Evolutionary conservation across 2,329 filamentous ascomycete species (phyloP), one percentile per base, ranked within the genome.

Genomic region (Cladosporium cucumerinum): DNA sequence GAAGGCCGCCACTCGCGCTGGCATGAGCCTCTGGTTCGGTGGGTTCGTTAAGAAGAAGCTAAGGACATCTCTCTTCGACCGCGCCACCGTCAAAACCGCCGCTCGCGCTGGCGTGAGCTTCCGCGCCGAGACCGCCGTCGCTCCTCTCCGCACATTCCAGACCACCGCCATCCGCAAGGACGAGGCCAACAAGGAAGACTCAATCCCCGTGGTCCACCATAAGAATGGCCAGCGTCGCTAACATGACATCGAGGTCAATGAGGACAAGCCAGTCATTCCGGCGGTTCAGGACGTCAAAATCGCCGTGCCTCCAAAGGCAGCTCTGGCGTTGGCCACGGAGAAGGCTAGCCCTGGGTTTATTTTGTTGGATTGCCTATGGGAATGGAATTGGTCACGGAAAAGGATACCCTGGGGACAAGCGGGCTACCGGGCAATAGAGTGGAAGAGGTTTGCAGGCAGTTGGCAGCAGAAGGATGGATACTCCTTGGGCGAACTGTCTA

Each of bases 401-500:
- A 78, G 32, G 36, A 7, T 21, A 23, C n/a, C 8, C n/a, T 82
- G 81, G 1, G 74, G 1, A 57, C 61, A 90, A 89, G 71, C 81
- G 88, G 88, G 2, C 83, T 89, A 77, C 75, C 79, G 0, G 65
- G 79, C 0, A 77, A 85, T 68, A 87, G 39, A 21, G n/a, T 23
- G 18, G 10, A 46, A n/a, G 39, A 72, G 26, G 76, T 90, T 23
- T 85, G 83, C 66, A 74, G 77, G 1, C 82, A 76, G 0, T 75
- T 90, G 32, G 77, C 76, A 46, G 78, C 78, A 6, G 87, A 90
- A 70, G 18, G 88, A 90, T 70, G 80, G 82, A 2, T 75, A 79
- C 52, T 82, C 82, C 1, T 90, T 87, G 88, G 81, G 85, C 67
- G 79, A 85, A 67, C 81, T 89, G 48, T 78, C 85, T 62, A 75